Base-by-base conservation (phyloP, 2,329 filamentous ascomycete genomes). In the Trichoderma sp. region DNA sequence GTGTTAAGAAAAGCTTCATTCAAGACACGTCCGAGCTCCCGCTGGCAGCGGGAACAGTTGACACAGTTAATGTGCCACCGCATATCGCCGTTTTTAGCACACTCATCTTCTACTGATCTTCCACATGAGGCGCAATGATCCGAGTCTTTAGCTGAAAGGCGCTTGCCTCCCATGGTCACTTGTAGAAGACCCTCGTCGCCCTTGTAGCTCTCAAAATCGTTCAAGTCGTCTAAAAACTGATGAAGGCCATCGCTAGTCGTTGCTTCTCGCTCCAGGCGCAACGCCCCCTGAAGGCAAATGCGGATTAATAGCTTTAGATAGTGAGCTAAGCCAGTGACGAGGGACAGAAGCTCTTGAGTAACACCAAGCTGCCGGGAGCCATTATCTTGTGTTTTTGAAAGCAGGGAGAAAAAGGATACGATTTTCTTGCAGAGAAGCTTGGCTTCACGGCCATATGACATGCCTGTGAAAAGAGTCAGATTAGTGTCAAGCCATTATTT, bases 371-470 rank as follows among this genome's bases (percentile, higher is more conserved):
- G 96, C 69, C 93, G 88, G 47, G 92, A 89, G n/a, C 91, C 92
- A 10, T 90, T 93, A 76, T 97, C 94, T 77, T 98, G 95, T 1
- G 94, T 96, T 79, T 97, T 97, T 6, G 95, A 97, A 10, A 99
- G 85, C 21, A 99, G 84, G 14, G 94, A 94, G 79, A 99, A 99
- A 84, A 99, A 99, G 31, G 95, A 93, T 6, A 99, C 96, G 67
- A 99, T 97, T 81, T 99, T 99, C 81, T 99, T 99, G 85, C 96
- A 99, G n/a, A 99, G 88, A 62, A 99, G 86, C 81, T 99, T 99
- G n/a, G 96, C 92, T 83, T 99, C 96, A 75, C 96, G 90, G 21
- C 92, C 92, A 78, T 98, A 99, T 11, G 94, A 93, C 71, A 99
- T 86, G 72, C 92, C 94, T 92, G 24, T 49, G 52, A 53, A n/a